phyloP scores from a whole-genome alignment of 2,329 filamentous ascomycete genomes.

The Metarhizium brunneum region DNA sequence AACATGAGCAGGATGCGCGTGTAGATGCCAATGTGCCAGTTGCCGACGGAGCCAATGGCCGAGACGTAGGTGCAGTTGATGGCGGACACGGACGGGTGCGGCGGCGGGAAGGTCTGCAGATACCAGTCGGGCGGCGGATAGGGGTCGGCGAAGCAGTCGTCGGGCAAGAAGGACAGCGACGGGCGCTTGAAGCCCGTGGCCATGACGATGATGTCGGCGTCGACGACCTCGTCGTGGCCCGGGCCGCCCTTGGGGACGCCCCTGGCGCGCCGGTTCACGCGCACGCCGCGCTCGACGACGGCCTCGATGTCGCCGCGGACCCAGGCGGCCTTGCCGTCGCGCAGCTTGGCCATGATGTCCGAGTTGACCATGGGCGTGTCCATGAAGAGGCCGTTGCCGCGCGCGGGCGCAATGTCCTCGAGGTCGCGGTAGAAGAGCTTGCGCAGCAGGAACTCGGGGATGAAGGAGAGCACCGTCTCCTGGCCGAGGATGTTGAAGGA shows the following conservation, averaged over 20 bases:
- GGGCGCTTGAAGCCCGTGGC: slow-evolving; percentile 76
- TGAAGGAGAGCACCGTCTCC: slow-evolving; percentile 65
- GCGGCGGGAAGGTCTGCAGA: slow-evolving; percentile 73
- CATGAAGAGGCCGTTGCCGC: slow-evolving; percentile 63
- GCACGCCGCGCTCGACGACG: slow-evolving; percentile 54
- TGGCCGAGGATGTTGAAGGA: slow-evolving; percentile 71
- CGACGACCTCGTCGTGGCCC: slow-evolving; percentile 54
- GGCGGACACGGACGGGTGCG: slow-evolving; percentile 62
- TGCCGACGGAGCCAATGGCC: slow-evolving; percentile 73
- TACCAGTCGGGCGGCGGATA: slow-evolving; percentile 83
- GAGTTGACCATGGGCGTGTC: slow-evolving; percentile 85
- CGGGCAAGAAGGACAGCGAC: slow-evolving; percentile 61
- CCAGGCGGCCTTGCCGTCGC: slow-evolving; percentile 65
- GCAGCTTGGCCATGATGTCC: slow-evolving; percentile 67
- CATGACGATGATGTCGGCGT: slow-evolving; percentile 71
- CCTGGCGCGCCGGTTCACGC: slow-evolving; percentile 61
- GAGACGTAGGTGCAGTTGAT: slow-evolving; percentile 79
- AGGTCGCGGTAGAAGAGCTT: slow-evolving; percentile 80
- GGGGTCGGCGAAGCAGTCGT: slow-evolving; percentile 61
- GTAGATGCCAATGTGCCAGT: slow-evolving; percentile 87
- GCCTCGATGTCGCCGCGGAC: slow-evolving; percentile 68
- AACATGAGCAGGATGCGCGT: slow-evolving; percentile 83
- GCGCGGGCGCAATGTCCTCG: slow-evolving; percentile 57
- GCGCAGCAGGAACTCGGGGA: slow-evolving; percentile 66
- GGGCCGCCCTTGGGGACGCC: slow-evolving; percentile 71